A percentile compares a stretch with the other conserved stretches of the same genome.
Conservation (phyloP, 2,329 filamentous ascomycete genomes). For the Colletotrichum sp. region DNA sequence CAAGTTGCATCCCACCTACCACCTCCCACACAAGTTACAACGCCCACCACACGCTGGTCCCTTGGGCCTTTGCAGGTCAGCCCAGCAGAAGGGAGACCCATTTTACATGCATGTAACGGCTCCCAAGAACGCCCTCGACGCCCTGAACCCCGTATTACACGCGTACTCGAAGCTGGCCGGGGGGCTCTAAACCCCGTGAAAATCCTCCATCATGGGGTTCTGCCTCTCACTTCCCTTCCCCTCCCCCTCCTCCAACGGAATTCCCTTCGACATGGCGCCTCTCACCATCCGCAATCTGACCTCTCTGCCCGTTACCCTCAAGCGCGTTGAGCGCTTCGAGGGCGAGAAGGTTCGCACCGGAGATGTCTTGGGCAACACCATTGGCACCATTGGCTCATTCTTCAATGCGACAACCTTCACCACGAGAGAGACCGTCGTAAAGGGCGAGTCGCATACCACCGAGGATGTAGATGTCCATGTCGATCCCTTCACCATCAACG, state of each 20-base stretch:
- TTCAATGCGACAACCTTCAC: slow-evolving; percentile 45
- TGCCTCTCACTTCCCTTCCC: slow-evolving; percentile 15
- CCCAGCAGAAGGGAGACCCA: slow-evolving; percentile 9
- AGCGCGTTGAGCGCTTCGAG: slow-evolving; percentile 75
- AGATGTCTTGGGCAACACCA: slow-evolving; percentile 51
- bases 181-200: slow-evolving; percentile 13
- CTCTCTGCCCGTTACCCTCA: slow-evolving; percentile 73
- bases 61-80: neutral
- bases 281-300: slow-evolving; percentile 87
- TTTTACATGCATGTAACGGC: slow-evolving; percentile 17
- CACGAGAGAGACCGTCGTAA: slow-evolving; percentile 40
- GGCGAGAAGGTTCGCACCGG: slow-evolving; percentile 46
- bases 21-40: neutral
- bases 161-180: slow-evolving; percentile 10
- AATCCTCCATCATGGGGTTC: slow-evolving; percentile 14
- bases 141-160: slow-evolving; percentile 11
- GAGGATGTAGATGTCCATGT: slow-evolving; percentile 69
- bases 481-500: slow-evolving; percentile 70
- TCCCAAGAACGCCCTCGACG: neutral
- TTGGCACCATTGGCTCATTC: slow-evolving; percentile 46
- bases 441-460: slow-evolving; percentile 64
- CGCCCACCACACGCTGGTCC: neutral
- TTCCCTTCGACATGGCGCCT: slow-evolving; percentile 44
- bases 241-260: slow-evolving; percentile 2
- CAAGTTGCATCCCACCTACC: neutral